phyloP scores from a whole-genome alignment of 208 protist species.

The Phytomonas francai region DNA sequence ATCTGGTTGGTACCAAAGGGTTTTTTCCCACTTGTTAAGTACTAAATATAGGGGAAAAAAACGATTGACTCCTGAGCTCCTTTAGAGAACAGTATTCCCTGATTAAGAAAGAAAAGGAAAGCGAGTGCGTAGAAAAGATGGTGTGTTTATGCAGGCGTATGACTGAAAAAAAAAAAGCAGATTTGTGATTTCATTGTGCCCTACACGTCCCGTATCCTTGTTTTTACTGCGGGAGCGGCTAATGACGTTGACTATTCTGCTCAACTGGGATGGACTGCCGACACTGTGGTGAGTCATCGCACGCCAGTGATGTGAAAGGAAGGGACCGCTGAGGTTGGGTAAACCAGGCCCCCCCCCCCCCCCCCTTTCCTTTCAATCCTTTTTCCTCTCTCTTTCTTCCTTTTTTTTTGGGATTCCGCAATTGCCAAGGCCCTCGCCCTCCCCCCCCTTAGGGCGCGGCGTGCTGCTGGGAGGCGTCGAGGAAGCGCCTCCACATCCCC shows the following conservation, averaged over 20 bases:
- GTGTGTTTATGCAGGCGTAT: not conserved
- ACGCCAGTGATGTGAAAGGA: too few species aligned
- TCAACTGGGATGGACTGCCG: not conserved
- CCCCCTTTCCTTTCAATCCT: too few species aligned
- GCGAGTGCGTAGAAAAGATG: not conserved
- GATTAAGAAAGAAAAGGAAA: too few species aligned
- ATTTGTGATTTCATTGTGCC: not conserved
- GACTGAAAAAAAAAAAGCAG: not conserved
- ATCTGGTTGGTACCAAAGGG: too few species aligned
- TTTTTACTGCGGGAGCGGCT: not conserved
- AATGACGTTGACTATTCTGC: too few species aligned
- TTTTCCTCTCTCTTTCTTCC: too few species aligned
- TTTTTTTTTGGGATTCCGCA: too few species aligned
- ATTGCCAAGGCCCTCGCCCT: too few species aligned
- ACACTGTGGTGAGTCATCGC: too few species aligned
- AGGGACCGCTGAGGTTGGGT: not conserved
- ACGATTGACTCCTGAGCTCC: too few species aligned
- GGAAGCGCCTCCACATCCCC: constrained; percentile 63
- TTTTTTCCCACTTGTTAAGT: too few species aligned
- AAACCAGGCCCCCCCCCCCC: not conserved
- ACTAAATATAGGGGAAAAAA: not conserved
- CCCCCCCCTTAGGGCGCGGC: not conserved
- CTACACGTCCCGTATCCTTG: not conserved
- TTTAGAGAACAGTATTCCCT: too few species aligned
- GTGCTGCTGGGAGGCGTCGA: constrained; percentile 46